phyloP scores from a whole-genome alignment of 1,284 basidiomycete genomes.

The Rhodofomes roseus region DNA sequence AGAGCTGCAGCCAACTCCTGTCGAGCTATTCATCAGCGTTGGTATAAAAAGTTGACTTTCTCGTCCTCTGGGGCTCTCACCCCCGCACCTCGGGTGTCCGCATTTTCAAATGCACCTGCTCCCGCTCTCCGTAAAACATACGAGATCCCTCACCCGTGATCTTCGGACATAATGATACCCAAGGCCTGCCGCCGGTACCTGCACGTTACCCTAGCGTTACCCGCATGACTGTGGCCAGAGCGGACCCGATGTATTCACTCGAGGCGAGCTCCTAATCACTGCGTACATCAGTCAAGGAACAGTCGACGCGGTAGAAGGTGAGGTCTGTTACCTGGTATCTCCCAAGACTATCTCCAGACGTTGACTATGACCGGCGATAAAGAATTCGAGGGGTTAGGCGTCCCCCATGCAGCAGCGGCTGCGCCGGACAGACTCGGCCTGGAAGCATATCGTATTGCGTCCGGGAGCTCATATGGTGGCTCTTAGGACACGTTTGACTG shows the following conservation, averaged over 20 bases:
- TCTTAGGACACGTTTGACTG: neutral
- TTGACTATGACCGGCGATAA: too few relatives aligned
- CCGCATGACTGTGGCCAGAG: neutral
- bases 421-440: neutral
- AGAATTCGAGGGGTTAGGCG: neutral
- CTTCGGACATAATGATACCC: neutral
- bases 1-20: neutral
- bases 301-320: neutral
- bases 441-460: neutral
- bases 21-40: neutral
- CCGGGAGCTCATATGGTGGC: neutral
- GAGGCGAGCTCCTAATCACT: neutral
- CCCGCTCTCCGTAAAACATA: neutral
- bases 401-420: neutral
- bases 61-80: neutral
- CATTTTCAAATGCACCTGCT: neutral
- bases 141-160: neutral
- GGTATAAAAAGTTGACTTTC: constrained; percentile 3
- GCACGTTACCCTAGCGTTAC: neutral
- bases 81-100: neutral
- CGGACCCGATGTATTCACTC: neutral
- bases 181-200: neutral
- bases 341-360: neutral
- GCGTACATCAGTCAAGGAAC: neutral
- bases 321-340: neutral